These are phyloP conservation scores for Neonectria ditissima DNA, from an alignment of 2,329 filamentous ascomycete genomes.

Conservation along the genomic window DNA sequence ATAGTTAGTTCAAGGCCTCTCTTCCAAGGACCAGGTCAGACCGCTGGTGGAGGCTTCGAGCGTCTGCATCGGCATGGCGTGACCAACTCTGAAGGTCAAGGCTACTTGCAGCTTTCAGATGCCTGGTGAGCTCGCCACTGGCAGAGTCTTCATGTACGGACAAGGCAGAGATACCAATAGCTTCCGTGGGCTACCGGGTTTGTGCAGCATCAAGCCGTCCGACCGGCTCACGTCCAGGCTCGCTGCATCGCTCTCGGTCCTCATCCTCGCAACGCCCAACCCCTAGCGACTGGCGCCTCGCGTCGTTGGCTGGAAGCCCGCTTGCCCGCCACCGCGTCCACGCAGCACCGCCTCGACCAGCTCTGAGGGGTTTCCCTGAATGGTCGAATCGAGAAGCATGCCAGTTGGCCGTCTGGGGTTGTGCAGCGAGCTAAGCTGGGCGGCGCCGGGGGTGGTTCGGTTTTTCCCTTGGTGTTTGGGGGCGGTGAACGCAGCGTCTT, in stretches of 20 bases:
- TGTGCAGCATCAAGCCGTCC: conserved; percentile 30
- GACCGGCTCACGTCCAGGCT: conserved; percentile 25
- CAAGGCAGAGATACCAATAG: conserved; percentile 32
- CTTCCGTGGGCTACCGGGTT: conserved; percentile 28
- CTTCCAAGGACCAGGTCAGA: conserved; percentile 9
- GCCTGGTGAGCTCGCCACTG: conserved; percentile 33
- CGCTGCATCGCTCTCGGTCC: conserved; percentile 19
- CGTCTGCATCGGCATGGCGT: conserved; percentile 40
- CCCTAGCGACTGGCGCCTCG: conserved; percentile 25
- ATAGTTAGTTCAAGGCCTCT: conserved; percentile 25
- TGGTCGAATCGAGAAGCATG: conserved; percentile 33
- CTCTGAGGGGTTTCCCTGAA: conserved; percentile 29
- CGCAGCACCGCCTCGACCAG: conserved; percentile 25
- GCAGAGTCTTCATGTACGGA: conserved; percentile 28
- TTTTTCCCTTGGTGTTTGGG: conserved; percentile 15
- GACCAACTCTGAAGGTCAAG: conserved; percentile 28
- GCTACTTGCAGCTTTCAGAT: conserved; percentile 24
- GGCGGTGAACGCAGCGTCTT: conserved; percentile 41
- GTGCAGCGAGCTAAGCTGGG: conserved; percentile 36
- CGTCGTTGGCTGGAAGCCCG: conserved; percentile 31
- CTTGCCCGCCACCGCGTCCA: conserved; percentile 27
- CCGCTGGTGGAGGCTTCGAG: conserved; percentile 26
- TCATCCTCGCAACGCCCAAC: conserved; percentile 17
- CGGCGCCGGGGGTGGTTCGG: conserved; percentile 32
- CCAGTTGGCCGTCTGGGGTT: conserved; percentile 43